Base-by-base conservation (phyloP, 495 filamentous ascomycete species). In the Aspergillus egyptiacus region DNA sequence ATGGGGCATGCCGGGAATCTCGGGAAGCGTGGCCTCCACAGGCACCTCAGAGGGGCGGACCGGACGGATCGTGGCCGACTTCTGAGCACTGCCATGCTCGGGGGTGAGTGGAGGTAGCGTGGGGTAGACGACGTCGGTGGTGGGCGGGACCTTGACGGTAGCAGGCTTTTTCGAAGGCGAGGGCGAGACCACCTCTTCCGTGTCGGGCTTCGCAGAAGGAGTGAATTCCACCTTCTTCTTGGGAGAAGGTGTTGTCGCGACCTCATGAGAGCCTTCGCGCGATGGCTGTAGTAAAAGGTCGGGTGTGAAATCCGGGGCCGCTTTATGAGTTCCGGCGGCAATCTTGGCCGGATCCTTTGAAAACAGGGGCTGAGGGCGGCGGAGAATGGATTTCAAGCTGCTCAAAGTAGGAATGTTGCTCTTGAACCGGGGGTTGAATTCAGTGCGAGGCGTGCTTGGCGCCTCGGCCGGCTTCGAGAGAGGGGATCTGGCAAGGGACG, bases 181-280 rank as follows among this genome's bases (percentile, higher is more conserved):
- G 5, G 72, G 72, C 6, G 71, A 73, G 4, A 58, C 47, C n/a
- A 63, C 38, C 19, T 57, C 48, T 13, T 70, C 58, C 5, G 74
- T 65, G 25, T 70, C 50, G 25, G 68, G 65, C 47, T 78, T 74
- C 15, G 74, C 74, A 39, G 68, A 77, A 1, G 73, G 69, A 2
- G 77, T 77, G 54, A 84, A 84, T 37, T 78, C 78, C 47, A 85
- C 81, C 24, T 72, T 78, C 62, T 85, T 85, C 56, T 71, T 71
- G 1, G 73, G 72, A 10, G 75, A 75, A 14, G 68, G 73, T 4
- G 65, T 66, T 8, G 62, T 68, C 1, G 64, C 63, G 2, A 56
- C 53, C 18, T 66, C 64, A 8, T 54, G 46, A 5, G 59, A 56
- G 41, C 51, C 48, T 13, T 54, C 53, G 15, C 54, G 45, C 20